These are phyloP conservation scores for Chytriomyces confervae DNA, from an alignment of 192 early-diverging fungal species.

Conservation along the genomic window DNA sequence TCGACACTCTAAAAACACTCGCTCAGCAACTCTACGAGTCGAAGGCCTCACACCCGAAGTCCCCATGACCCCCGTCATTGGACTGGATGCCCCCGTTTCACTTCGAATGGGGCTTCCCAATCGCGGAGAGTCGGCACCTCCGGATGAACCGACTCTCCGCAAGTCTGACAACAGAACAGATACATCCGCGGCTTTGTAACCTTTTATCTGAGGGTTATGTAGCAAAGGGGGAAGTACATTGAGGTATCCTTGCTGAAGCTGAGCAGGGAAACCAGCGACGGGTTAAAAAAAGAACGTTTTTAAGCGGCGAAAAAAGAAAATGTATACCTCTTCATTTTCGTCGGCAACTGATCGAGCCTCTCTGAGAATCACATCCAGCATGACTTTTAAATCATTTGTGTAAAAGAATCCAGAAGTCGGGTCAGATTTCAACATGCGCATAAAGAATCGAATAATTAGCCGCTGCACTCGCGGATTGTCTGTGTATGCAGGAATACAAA, in stretches of 20 bases:
- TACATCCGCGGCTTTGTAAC: conserved; percentile 31
- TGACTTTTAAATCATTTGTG: conserved; percentile 88
- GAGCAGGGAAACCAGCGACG: background rate
- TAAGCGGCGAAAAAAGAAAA: background rate
- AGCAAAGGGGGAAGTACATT: conserved; percentile 42
- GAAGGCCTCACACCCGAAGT: conserved; percentile 27
- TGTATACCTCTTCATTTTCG: conserved; percentile 59
- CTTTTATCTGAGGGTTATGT: conserved; percentile 15
- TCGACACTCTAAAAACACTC: conserved; percentile 33
- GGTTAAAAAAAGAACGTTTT: background rate
- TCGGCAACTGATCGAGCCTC: conserved; percentile 79
- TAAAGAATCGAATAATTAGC: conserved; percentile 67
- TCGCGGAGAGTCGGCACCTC: background rate
- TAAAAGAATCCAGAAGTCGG: conserved; percentile 78
- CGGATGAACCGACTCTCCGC: conserved; percentile 3
- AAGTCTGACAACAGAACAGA: conserved; percentile 17
- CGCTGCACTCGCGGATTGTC: background rate
- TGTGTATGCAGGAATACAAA: no score
- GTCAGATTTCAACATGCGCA: conserved; percentile 69
- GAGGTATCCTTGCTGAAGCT: conserved; percentile 53
- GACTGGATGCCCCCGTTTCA: background rate
- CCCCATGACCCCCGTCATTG: background rate
- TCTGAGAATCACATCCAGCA: conserved; percentile 85
- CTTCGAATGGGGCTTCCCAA: background rate
- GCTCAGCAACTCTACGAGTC: conserved; percentile 33